These are phyloP conservation scores for Serendipita sp. DNA, from an alignment of 768 basidiomycete species.

Conservation along the genomic window DNA sequence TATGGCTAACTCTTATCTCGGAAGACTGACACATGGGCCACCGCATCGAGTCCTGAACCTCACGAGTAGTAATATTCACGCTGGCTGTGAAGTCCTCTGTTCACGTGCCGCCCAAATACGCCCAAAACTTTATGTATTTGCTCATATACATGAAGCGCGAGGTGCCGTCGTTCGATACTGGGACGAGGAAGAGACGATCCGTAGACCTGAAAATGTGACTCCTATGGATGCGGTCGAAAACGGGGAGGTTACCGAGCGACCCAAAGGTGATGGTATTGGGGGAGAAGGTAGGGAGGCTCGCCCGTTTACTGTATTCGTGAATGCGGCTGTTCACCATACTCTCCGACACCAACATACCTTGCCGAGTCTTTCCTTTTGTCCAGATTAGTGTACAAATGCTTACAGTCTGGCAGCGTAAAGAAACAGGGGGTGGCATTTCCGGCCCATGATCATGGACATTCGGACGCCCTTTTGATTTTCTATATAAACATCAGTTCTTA, in stretches of 20 bases:
- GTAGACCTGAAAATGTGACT: not conserved
- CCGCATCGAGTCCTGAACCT: not conserved
- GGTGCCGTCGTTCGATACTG: not conserved
- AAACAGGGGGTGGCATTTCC: not conserved
- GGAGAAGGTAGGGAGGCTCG: too few species aligned
- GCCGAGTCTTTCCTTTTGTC: not conserved
- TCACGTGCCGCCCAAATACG: not conserved
- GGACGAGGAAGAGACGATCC: not conserved
- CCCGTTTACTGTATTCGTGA: not conserved
- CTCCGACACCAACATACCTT: not conserved
- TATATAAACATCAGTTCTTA: too few species aligned
- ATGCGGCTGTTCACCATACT: not conserved
- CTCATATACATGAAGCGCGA: slow-evolving; percentile 1
- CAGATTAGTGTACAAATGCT: not conserved
- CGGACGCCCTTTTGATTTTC: not conserved
- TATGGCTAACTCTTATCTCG: not conserved
- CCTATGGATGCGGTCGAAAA: not conserved
- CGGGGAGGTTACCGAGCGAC: not conserved
- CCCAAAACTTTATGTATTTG: not conserved
- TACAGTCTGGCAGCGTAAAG: not conserved
- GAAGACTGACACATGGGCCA: not conserved
- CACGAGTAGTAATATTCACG: not conserved
- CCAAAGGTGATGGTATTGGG: too few species aligned
- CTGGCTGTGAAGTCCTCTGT: not conserved
- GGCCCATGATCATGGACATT: not conserved